Conservation (phyloP, 2,329 filamentous ascomycete species). For the Coniochaeta hoffmannii region DNA sequence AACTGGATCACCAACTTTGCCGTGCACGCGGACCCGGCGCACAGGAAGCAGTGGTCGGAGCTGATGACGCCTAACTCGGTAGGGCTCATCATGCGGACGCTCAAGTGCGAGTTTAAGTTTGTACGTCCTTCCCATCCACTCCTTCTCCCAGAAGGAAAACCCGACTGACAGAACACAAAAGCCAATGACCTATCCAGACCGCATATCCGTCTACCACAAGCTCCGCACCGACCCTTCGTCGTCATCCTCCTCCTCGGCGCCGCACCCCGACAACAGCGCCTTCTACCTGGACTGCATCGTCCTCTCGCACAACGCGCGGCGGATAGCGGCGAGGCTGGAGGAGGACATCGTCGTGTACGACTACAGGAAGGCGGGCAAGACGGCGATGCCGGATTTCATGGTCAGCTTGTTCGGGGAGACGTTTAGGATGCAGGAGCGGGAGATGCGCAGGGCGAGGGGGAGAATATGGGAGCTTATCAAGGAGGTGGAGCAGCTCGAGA, state of each 20-base stretch:
- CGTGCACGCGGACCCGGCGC: conserved; percentile 49
- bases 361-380: conserved; percentile 28
- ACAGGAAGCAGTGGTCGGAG: conserved; percentile 58
- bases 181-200: conserved; percentile 80
- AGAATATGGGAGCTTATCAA: conserved; percentile 49
- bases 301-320: conserved; percentile 66
- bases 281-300: conserved; percentile 58
- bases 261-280: conserved; percentile 33
- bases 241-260: conserved; percentile 30
- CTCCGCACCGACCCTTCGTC: conserved; percentile 32
- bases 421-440: conserved; percentile 44
- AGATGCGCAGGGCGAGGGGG: conserved; percentile 41
- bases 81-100: conserved; percentile 72
- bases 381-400: conserved; percentile 33
- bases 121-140: conserved; percentile 41
- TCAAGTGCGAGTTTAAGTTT: conserved; percentile 82
- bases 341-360: conserved; percentile 81
- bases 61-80: conserved; percentile 58
- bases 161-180: conserved; percentile 22
- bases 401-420: conserved; percentile 25
- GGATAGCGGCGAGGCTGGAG: conserved; percentile 63
- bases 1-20: conserved; percentile 72
- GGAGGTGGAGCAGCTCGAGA: conserved; percentile 58
- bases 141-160: neutral
- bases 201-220: conserved; percentile 77